Evolutionary conservation across 1,284 basidiomycete species (phyloP).

Genomic region (Earliella scabrosa): DNA sequence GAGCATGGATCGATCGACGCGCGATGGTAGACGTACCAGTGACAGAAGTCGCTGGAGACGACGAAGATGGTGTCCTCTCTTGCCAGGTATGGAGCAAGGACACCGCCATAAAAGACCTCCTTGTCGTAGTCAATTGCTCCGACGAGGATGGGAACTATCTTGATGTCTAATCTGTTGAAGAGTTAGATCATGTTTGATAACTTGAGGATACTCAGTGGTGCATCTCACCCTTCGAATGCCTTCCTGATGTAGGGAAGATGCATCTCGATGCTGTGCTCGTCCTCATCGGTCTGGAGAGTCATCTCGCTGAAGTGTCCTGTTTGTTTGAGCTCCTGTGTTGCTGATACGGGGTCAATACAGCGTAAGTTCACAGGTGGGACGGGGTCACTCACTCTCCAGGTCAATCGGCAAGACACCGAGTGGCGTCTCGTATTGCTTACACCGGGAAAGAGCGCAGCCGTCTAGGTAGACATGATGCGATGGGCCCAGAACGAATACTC

Average conservation of each 20-base stretch:
- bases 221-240: conserved; percentile 79
- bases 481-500: conserved; percentile 94
- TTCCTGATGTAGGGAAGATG: conserved; percentile 93
- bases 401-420: conserved; percentile 85
- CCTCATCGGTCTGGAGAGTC: conserved; percentile 77
- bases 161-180: conserved; percentile 66
- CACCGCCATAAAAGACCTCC: conserved; percentile 66
- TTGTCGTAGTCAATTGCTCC: conserved; percentile 73
- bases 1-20: neutral
- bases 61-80: conserved; percentile 86
- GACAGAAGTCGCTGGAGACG: conserved; percentile 96
- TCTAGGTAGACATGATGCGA: conserved; percentile 92
- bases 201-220: neutral
- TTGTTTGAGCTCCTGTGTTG: conserved; percentile 66
- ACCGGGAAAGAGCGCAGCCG: conserved; percentile 85
- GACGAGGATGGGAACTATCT: conserved; percentile 90
- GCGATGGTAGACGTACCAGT: conserved; percentile 68
- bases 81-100: conserved; percentile 82
- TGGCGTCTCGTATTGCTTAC: conserved; percentile 83
- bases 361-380: neutral
- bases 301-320: conserved; percentile 80
- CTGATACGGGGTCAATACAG: conserved; percentile 42
- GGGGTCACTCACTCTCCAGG: conserved; percentile 63
- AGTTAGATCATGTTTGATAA: neutral
- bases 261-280: conserved; percentile 98